A percentile compares a stretch with the other conserved stretches of the same genome.
Conservation (phyloP, 805 yeast species). For the Starmerella apicola region DNA sequence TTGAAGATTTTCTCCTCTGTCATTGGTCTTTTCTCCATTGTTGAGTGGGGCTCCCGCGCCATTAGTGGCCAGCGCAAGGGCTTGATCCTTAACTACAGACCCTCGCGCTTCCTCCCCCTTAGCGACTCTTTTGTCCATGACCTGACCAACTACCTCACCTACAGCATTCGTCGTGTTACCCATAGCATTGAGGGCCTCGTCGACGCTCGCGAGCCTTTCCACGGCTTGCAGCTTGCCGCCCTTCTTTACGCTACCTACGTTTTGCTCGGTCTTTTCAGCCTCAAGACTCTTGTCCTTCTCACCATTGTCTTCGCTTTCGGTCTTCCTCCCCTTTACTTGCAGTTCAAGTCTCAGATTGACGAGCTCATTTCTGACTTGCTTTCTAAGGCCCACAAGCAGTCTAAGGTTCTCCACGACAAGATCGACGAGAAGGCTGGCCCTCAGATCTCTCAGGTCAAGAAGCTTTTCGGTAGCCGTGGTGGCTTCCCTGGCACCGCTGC, state of each 20-base stretch:
- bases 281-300: conserved; percentile 52
- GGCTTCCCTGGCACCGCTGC: conserved; percentile 25
- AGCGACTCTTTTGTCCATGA: conserved; percentile 31
- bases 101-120: conserved; percentile 36
- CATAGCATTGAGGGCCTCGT: conserved; percentile 32
- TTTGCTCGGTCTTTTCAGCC: conserved; percentile 61
- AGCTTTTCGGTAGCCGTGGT: conserved; percentile 27
- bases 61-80: conserved; percentile 58
- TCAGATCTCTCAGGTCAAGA: conserved; percentile 26
- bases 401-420: conserved; percentile 19
- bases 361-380: conserved; percentile 26
- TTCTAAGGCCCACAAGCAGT: conserved; percentile 22
- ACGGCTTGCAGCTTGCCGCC: conserved; percentile 56
- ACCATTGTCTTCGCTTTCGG: conserved; percentile 55
- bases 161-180: conserved; percentile 30
- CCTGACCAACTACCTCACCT: conserved; percentile 30
- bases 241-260: conserved; percentile 60
- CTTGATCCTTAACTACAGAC: conserved; percentile 62
- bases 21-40: conserved; percentile 52
- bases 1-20: conserved; percentile 40
- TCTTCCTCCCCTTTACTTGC: conserved; percentile 59
- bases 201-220: conserved; percentile 27
- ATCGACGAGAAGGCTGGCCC: conserved; percentile 27
- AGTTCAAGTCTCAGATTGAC: conserved; percentile 68
- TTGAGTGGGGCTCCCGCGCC: conserved; percentile 63